Evolutionary conservation across 257 asterid genomes (phyloP).

Genomic region (Nicotiana tabacum): DNA sequence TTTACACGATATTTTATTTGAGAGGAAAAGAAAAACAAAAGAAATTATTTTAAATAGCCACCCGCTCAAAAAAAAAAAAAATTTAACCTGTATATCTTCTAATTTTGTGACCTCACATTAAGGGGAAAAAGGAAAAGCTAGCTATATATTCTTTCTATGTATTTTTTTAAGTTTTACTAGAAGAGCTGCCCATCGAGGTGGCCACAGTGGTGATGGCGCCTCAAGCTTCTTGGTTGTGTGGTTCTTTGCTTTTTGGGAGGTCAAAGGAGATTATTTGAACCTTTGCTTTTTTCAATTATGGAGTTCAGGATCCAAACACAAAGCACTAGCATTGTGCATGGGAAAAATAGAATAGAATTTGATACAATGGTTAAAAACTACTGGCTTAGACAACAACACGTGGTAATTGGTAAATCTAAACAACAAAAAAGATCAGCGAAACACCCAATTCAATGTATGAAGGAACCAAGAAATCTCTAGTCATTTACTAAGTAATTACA

Average conservation of each 20-base stretch:
- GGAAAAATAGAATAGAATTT: neutral
- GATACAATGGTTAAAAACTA: constrained; percentile 3
- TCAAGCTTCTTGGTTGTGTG: neutral
- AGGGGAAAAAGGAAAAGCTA: too few relatives aligned
- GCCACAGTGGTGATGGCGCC: neutral
- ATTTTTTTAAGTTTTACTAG: too few relatives aligned
- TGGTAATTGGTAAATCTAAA: neutral
- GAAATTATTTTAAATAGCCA: too few relatives aligned
- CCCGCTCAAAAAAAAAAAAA: too few relatives aligned
- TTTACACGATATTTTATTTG: too few relatives aligned
- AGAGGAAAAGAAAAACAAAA: too few relatives aligned
- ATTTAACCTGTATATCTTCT: too few relatives aligned
- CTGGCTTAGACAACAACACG: neutral
- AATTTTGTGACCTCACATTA: neutral
- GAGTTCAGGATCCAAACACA: constrained; percentile 6
- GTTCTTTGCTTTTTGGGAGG: neutral
- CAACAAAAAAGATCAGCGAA: neutral
- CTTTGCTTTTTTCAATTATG: neutral
- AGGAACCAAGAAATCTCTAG: neutral
- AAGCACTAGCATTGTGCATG: constrained; percentile 14
- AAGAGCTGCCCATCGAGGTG: too few relatives aligned
- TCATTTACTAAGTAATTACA: neutral
- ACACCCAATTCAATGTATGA: neutral
- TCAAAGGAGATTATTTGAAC: neutral
- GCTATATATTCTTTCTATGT: too few relatives aligned